Conservation (phyloP, 129 eudicot genomes). For the Cynara cardunculus region DNA sequence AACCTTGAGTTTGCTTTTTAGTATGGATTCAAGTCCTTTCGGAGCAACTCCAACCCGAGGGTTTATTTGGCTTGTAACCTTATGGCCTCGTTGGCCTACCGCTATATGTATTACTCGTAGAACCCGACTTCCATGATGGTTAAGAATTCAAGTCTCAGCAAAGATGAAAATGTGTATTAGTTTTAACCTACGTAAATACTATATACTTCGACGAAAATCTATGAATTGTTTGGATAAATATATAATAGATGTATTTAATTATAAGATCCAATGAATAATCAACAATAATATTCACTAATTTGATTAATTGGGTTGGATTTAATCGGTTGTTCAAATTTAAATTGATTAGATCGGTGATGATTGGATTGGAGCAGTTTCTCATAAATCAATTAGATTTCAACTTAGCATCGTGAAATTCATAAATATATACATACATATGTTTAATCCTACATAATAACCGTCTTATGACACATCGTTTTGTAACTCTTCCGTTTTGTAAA, state of each 20-base stretch:
- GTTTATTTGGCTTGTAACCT: too few species aligned
- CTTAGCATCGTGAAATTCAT: too few species aligned
- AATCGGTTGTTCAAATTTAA: too few species aligned
- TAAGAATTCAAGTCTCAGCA: too few species aligned
- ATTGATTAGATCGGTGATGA: background rate
- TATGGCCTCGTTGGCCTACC: too few species aligned
- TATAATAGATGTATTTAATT: too few species aligned
- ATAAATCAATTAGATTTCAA: background rate
- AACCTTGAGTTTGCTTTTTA: too few species aligned
- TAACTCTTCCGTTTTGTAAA: background rate
- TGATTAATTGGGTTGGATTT: background rate
- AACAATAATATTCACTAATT: background rate
- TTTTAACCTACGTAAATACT: background rate
- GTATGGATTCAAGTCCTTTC: too few species aligned
- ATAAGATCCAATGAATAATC: background rate
- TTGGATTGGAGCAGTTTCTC: background rate
- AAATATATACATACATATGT: too few species aligned
- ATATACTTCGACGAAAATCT: background rate
- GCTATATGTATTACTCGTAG: too few species aligned
- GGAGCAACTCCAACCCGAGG: too few species aligned
- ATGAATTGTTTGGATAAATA: background rate
- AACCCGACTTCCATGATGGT: too few species aligned
- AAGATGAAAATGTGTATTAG: background rate
- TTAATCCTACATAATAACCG: background rate
- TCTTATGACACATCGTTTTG: background rate